Base-by-base conservation (phyloP, 805 yeast genomes). In the Ogataea paraovalis region DNA sequence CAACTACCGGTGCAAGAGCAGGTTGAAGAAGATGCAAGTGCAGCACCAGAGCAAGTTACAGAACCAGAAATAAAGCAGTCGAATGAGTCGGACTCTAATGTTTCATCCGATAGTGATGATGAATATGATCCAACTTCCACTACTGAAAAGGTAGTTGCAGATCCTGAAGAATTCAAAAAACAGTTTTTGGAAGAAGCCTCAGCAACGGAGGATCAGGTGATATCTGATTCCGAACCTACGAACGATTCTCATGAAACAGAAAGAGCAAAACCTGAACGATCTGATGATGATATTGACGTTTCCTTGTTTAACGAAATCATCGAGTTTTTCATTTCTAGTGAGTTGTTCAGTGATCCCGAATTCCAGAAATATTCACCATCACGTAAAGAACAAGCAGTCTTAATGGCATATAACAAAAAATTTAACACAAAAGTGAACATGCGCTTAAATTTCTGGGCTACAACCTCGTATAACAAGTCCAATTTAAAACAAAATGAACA, bases 381-480 rank as follows among this genome's bases (percentile, higher is more conserved):
- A 2, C 66, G 67, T 30, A 70, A 74, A 53, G 69, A 68, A 43
- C 49, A 52, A 23, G 56, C 57, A 34, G 59, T 73, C 22, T 54
- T 70, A 9, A 56, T 60, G 2, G 71, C 66, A 28, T 68, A 67
- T 47, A 62, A 71, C 48, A 52, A 56, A 37, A 53, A 65, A 9
- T 55, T 58, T 34, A 52, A 53, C 23, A 53, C 61, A 5, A 46
- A 55, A 34, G 51, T 59, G 39, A 52, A 55, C 23, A 52, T 60
- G 12, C 55, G 52, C 44, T 52, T 66, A 40, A 65, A 65, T 43
- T 67, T 63, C 46, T 53, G 52, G 9, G 66, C 69, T 1, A 59
- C 69, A 10, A 64, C 69, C 8, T 63, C 66, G 50, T 76, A 72
- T 56, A 73, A 65, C 48, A 66, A 59, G 50, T 70, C 64, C n/a